Conservation (phyloP, 306 rosid species). For the Cotoneaster glaucophyllus region DNA sequence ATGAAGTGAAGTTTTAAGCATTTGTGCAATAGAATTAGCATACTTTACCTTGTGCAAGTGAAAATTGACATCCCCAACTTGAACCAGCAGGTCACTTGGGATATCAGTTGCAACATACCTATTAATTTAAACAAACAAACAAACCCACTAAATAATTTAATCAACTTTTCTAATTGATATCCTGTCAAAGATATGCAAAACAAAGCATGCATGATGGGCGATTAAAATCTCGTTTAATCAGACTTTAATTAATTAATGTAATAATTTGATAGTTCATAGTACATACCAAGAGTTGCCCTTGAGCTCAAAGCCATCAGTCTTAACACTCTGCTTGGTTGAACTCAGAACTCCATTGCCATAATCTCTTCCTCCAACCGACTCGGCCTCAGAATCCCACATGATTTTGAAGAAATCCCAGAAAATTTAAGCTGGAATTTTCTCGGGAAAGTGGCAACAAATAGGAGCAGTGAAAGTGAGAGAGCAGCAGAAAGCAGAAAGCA, state of each 20-base stretch:
- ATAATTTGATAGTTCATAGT: background rate
- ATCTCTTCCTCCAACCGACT: constrained; percentile 46
- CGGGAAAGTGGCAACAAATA: constrained; percentile 21
- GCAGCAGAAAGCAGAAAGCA: background rate
- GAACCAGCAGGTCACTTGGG: constrained; percentile 78
- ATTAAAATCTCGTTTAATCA: background rate
- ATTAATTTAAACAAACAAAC: background rate
- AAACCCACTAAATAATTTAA: background rate
- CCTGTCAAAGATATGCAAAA: background rate
- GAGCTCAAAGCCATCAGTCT: constrained; percentile 82
- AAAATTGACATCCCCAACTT: constrained; percentile 62
- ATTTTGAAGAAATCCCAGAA: constrained; percentile 28
- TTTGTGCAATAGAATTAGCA: background rate
- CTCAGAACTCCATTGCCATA: constrained; percentile 59
- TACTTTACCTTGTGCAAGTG: constrained; percentile 74
- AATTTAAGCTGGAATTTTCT: constrained; percentile 12
- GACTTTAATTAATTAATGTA: background rate
- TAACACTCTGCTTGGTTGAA: constrained; percentile 62
- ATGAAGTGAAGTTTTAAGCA: background rate
- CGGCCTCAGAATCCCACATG: constrained; percentile 97
- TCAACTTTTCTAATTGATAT: background rate
- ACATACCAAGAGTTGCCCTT: constrained; percentile 83
- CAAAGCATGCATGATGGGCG: background rate
- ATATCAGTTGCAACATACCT: constrained; percentile 94
- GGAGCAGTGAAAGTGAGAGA: constrained; percentile 15